Evolutionary conservation across 169 alveolate genomes (phyloP), one percentile per base, ranked within the genome.

Genomic region (Eimeria mitis): DNA sequence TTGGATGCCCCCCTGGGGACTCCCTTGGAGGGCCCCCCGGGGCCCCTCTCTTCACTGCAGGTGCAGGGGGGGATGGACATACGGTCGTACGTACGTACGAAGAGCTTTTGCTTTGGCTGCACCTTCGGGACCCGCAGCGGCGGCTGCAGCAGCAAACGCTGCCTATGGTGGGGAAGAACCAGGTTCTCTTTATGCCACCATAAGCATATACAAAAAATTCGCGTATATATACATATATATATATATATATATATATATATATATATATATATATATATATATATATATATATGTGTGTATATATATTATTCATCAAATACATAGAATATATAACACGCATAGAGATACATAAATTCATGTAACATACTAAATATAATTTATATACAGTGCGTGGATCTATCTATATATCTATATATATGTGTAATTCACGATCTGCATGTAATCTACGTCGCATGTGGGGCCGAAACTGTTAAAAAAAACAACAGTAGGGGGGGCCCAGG

Each of bases 71-170:
- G 37, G 76, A 59, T n/a, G 91, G 91, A 37, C 25, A 8, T 28
- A 70, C 65, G 25, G 21, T 31, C 2, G 91, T 84, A 31, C 49
- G 91, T 34, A 84, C 91, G 3, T 84, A 84, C 25, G 91, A 84
- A 59, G 91, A 84, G 34, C 54, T 84, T 14, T 78, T 84, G 54
- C 91, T 84, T 34, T 84, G 91, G 91, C 78, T 84, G 37, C 91
- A 84, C 56, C 52, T 84, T 44, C 13, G 44, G 31, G 91, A 84
- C 76, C 75, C 78, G 34, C 71, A 44, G 31, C 71, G 91, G 2
- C 91, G 91, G 11, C 25, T 84, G 91, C 91, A 84, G 78, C 91
- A 84, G 75, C 91, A 54, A n/a, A 84, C 91, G 78, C 76, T 84
- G 49, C 91, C 91, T 14, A 31, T 84, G 73, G 91, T 84, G 28